Evolutionary conservation across 2,329 filamentous ascomycete genomes (phyloP).

Genomic region (Beauveria sp.): DNA sequence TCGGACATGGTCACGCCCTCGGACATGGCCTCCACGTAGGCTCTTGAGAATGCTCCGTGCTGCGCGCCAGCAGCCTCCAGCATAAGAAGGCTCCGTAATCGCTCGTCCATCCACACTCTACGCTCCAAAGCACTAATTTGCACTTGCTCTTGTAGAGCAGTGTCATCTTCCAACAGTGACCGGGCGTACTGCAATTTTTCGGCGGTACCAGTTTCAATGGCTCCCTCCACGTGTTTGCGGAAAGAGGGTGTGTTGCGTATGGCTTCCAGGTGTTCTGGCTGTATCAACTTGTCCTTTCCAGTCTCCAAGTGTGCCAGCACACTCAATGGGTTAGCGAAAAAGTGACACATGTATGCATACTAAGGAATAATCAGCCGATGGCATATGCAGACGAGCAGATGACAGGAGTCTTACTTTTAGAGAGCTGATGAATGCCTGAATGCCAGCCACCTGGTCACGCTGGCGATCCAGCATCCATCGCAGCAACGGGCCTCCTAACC

Average conservation of each 20-base stretch:
- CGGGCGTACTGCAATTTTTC: slow-evolving; percentile 34
- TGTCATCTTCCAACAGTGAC: slow-evolving; percentile 52
- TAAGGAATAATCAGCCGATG: slow-evolving; percentile 23
- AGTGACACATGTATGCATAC: slow-evolving; percentile 83
- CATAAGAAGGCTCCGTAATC: slow-evolving; percentile 44
- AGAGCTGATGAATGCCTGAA: slow-evolving; percentile 63
- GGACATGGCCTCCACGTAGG: slow-evolving; percentile 55
- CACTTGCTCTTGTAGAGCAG: slow-evolving; percentile 41
- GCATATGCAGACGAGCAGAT: neutral
- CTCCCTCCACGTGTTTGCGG: slow-evolving; percentile 41
- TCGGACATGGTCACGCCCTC: slow-evolving; percentile 46
- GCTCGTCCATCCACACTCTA: slow-evolving; percentile 30
- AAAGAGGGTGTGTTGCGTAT: slow-evolving; percentile 65
- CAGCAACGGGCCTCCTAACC: slow-evolving; percentile 57
- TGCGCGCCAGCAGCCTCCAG: slow-evolving; percentile 30
- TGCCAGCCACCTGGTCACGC: slow-evolving; percentile 67
- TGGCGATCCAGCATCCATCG: slow-evolving; percentile 62
- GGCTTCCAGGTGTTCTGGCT: slow-evolving; percentile 57
- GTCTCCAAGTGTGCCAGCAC: slow-evolving; percentile 42
- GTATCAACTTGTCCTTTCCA: slow-evolving; percentile 31
- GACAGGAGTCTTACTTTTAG: slow-evolving; percentile 44
- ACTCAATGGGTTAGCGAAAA: slow-evolving; percentile 70
- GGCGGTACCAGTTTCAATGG: slow-evolving; percentile 35
- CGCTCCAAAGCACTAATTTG: slow-evolving; percentile 21
- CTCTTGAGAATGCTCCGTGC: slow-evolving; percentile 37